These are phyloP conservation scores for Ceratobasidium sp. DNA, from an alignment of 1,284 basidiomycete genomes.

Conservation along the genomic window DNA sequence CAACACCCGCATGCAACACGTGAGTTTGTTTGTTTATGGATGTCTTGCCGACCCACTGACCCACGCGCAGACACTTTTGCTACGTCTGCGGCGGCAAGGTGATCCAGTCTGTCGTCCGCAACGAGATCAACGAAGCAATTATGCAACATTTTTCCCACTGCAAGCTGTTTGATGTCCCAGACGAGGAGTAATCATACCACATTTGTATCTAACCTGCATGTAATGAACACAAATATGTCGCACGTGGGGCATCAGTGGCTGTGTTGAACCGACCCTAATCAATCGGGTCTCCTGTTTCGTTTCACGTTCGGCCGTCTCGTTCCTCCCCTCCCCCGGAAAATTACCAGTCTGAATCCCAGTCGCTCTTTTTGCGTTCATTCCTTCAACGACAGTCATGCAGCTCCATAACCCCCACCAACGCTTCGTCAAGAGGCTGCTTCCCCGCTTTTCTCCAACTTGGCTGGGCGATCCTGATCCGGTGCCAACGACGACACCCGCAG, in stretches of 20 bases:
- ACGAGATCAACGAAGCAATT: conserved; percentile 36
- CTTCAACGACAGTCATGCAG: conserved; percentile 32
- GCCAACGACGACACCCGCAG: background rate
- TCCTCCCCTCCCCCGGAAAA: background rate
- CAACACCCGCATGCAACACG: conserved; percentile 47
- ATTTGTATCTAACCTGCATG: conserved; percentile 5
- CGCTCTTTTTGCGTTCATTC: conserved; percentile 31
- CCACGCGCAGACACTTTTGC: conserved; percentile 40
- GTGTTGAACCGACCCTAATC: conserved; percentile 36
- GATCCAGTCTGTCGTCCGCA: conserved; percentile 26
- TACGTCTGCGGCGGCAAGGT: conserved; percentile 39
- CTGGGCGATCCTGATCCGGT: background rate
- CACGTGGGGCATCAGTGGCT: conserved; percentile 11
- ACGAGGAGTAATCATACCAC: conserved; percentile 23
- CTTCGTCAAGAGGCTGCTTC: conserved; percentile 19
- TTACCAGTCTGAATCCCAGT: conserved; percentile 11
- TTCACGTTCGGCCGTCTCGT: background rate
- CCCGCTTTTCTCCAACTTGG: conserved; percentile 39
- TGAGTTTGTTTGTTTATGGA: conserved; percentile 25
- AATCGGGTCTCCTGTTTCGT: conserved; percentile 23
- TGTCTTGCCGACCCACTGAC: conserved; percentile 1
- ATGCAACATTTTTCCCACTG: conserved; percentile 36
- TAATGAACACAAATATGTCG: conserved; percentile 7
- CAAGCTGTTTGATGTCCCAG: conserved; percentile 42
- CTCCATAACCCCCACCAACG: conserved; percentile 35